phyloP scores from a whole-genome alignment of 345 rosid species.

The Gossypium arboreum region DNA sequence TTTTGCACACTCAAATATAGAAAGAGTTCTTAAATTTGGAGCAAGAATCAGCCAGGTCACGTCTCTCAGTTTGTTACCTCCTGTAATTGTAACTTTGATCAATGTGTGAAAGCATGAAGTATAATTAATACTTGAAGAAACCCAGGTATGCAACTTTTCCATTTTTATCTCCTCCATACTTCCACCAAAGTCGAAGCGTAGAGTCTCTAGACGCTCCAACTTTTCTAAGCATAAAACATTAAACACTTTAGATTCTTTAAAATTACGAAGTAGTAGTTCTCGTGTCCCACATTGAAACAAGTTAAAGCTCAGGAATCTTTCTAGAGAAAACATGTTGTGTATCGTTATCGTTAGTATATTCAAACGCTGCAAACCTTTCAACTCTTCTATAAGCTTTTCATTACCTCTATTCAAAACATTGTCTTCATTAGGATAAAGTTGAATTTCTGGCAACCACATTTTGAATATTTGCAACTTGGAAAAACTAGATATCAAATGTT shows the following conservation, averaged over 20 bases:
- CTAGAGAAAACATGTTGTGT: neutral
- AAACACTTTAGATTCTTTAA: too few species aligned
- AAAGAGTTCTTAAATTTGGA: too few species aligned
- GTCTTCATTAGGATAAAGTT: neutral
- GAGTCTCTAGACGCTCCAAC: neutral
- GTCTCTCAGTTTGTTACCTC: neutral
- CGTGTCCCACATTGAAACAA: neutral
- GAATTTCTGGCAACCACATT: neutral
- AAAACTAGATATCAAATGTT: too few species aligned
- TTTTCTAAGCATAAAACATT: too few species aligned
- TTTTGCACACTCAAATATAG: neutral
- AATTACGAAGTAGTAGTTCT: too few species aligned
- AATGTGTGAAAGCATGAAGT: neutral
- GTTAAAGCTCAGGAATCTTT: neutral
- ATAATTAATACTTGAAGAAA: too few species aligned
- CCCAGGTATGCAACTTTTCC: too few species aligned
- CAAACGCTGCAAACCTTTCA: too few species aligned
- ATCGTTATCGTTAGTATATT: neutral
- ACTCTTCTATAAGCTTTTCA: too few species aligned
- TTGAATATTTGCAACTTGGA: neutral
- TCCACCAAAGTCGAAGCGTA: neutral
- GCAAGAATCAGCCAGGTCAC: too few species aligned
- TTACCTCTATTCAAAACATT: neutral
- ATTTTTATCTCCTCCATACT: neutral
- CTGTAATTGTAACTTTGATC: neutral